Evolutionary conservation across 768 basidiomycete genomes (phyloP), one percentile per base, ranked within the genome.

Genomic region (Russula sp.): DNA sequence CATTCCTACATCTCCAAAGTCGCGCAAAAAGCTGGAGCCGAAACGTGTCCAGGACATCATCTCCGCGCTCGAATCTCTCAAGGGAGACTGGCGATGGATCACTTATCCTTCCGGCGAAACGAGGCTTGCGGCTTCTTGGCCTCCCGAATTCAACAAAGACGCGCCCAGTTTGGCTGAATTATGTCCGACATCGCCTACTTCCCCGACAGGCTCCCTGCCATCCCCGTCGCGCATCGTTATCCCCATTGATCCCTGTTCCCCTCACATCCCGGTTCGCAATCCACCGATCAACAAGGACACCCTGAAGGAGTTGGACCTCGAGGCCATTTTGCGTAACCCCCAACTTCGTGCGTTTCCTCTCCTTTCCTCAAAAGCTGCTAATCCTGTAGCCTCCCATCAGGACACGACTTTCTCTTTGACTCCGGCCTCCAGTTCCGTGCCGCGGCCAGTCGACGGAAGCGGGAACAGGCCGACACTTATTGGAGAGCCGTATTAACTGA

Each of bases 391-490:
- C 62, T 45, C 56, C 47, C 45, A 62, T 32, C 69, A 92, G 90
- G 90, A 39, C 93, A 96, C 69, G 93, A 95, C 75, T 80, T 95
- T 64, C 82, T 95, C 68, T 94, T 95, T 67, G 94, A 96, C 66
- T 81, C 89, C 18, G 86, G 86, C 16, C 77, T 93, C 14, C 90
- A 92, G 72, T 92, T 92, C 74, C 82, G 88, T 48, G 89, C 89
- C 11, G 86, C 86, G 1, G 80, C 82, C n/a, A 84, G 84, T 66
- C 83, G 86, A 45, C 83, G 86, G 61, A 93, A 93, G 72, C 72
- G 83, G 54, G 84, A 86, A 54, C 77, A 84, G 42, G 80, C 86
- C 0, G 91, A 94, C 66, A 84, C 82, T 63, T 98, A 96, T 71
- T 98, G 94, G 94, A 77, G 78, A 47, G 88, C 93, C 48, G 78